Conservation (phyloP, 164 flowering plant species). For the Cinnamomum micranthum region DNA sequence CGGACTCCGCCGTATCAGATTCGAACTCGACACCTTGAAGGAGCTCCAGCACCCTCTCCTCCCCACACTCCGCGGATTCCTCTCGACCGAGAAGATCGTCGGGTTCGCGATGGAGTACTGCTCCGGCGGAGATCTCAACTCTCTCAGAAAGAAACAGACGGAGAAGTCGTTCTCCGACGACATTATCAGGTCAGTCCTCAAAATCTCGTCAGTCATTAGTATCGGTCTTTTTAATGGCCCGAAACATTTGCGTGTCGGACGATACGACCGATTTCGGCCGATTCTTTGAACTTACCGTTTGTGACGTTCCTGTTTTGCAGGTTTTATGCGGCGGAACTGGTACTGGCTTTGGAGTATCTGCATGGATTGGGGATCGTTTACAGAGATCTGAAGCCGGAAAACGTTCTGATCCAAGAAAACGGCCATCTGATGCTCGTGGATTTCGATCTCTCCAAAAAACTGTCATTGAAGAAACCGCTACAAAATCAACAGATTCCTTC, state of each 20-base stretch:
- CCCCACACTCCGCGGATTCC: slow-evolving; percentile 55
- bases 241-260: not conserved
- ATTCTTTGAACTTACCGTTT: not conserved
- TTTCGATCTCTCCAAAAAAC: slow-evolving; percentile 76
- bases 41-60: slow-evolving; percentile 59
- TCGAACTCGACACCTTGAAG: slow-evolving; percentile 58
- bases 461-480: slow-evolving; percentile 32
- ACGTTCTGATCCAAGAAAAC: slow-evolving; percentile 65
- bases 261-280: not conserved
- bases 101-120: slow-evolving; percentile 80
- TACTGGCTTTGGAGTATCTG: slow-evolving; percentile 76
- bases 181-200: slow-evolving; percentile 47
- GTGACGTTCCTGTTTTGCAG: slow-evolving; percentile 22
- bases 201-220: too few relatives aligned
- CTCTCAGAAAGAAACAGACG: slow-evolving; percentile 48
- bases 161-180: slow-evolving; percentile 83
- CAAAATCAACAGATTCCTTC: slow-evolving; percentile 8
- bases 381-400: slow-evolving; percentile 93
- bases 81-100: slow-evolving; percentile 46
- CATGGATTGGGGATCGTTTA: slow-evolving; percentile 72
- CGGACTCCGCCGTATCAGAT: slow-evolving; percentile 42
- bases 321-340: slow-evolving; percentile 84
- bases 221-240: not conserved
- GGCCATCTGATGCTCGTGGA: slow-evolving; percentile 92
- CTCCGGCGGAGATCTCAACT: slow-evolving; percentile 62